A percentile compares a stretch with the other conserved stretches of the same genome.
phyloP scores from a whole-genome alignment of 805 yeast genomes.

The Metschnikowia hibisci region DNA sequence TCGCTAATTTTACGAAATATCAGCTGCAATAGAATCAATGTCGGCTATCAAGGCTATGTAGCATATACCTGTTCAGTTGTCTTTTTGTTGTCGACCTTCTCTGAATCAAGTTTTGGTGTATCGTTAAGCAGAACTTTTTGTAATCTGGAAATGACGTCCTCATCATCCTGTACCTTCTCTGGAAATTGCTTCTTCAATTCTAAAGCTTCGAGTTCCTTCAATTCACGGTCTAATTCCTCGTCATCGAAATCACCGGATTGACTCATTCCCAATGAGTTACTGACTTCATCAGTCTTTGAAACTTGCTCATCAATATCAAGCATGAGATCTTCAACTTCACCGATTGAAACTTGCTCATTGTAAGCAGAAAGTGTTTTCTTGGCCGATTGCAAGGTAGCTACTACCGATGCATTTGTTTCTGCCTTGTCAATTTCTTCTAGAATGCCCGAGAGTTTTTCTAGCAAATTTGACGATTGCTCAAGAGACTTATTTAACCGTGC shows the following conservation, averaged over 20 bases:
- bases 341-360: conserved; percentile 26
- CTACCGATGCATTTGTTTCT: conserved; percentile 23
- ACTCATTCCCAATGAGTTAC: neutral
- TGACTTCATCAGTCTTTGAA: conserved; percentile 24
- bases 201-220: conserved; percentile 10
- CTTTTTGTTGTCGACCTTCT: neutral
- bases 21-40: conserved; percentile 1
- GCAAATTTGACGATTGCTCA: conserved; percentile 16
- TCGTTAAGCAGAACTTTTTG: conserved; percentile 3
- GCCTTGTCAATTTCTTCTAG: conserved; percentile 36
- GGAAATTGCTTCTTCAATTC: neutral
- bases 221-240: conserved; percentile 30
- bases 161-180: neutral
- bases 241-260: conserved; percentile 16
- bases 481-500: conserved; percentile 17
- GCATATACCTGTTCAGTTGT: neutral
- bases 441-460: conserved; percentile 22
- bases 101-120: neutral
- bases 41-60: conserved; percentile 1
- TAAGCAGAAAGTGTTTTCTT: conserved; percentile 24
- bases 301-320: conserved; percentile 31
- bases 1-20: neutral
- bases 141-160: neutral
- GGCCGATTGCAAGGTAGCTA: conserved; percentile 25
- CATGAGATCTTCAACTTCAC: conserved; percentile 26